Evolutionary conservation across 129 eudicot genomes (phyloP).

Genomic region (Lactuca sativa): DNA sequence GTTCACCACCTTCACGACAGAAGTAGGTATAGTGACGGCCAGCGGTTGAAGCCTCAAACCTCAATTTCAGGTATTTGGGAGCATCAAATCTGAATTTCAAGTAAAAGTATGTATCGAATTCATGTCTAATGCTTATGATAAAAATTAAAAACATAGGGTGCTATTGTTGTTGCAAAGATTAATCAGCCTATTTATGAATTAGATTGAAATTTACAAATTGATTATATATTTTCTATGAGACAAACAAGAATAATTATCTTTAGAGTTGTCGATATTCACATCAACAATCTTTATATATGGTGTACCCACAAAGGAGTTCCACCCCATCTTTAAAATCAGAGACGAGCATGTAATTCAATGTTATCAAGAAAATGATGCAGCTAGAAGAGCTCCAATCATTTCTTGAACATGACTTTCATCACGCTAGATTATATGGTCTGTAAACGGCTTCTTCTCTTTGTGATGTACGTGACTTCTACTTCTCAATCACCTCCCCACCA

Average conservation of each 20-base stretch:
- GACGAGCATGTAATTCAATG: background rate
- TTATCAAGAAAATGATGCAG: slow-evolving; percentile 37
- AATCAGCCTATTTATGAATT: background rate
- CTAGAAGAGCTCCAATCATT: slow-evolving; percentile 34
- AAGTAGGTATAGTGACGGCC: no score
- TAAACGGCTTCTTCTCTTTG: slow-evolving; percentile 8
- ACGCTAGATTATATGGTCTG: slow-evolving; percentile 15
- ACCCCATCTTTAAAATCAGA: slow-evolving; percentile 10
- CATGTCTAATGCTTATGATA: no score
- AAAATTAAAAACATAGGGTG: no score
- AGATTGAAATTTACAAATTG: background rate
- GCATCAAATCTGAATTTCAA: no score
- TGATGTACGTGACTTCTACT: slow-evolving; percentile 30
- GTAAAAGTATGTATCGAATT: no score
- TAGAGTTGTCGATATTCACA: slow-evolving; percentile 6
- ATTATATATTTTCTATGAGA: no score
- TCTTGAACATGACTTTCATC: slow-evolving; percentile 31
- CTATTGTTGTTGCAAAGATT: no score
- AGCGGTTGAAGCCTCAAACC: no score
- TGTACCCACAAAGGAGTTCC: background rate
- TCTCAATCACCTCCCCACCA: slow-evolving; percentile 31
- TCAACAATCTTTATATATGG: slow-evolving; percentile 20
- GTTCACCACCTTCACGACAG: no score
- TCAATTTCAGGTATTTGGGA: no score
- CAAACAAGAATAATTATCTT: background rate